Base-by-base conservation (phyloP, 164 flowering plant genomes). In the Nymphaea colorata region DNA sequence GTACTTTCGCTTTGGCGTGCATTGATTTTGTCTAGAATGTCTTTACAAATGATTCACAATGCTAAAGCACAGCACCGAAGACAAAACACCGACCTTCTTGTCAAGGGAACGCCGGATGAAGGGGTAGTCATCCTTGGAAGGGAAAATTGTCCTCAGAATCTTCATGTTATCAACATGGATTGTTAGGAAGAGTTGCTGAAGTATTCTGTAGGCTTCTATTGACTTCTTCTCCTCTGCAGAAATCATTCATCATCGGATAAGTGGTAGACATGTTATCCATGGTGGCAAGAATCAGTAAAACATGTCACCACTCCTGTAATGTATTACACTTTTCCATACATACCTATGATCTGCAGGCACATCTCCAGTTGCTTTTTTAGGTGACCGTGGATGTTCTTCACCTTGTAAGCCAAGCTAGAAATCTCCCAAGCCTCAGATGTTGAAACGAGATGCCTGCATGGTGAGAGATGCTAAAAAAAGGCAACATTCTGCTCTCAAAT, bases 361-460 rank as follows among this genome's bases (percentile, higher is more conserved):
- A 67, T 71, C 44, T 4, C 43, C 60, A 87, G 76, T 44, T 84
- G 86, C 47, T 73, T 75, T 65, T 8, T 64, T 16, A 90, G 82
- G 74, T 85, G 90, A 36, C 66, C 71, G 64, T 75, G 74, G 18
- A 87, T 86, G 78, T 73, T 85, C 64, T 45, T 70, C 69, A 86
- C 70, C 73, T 88, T 86, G 67, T 86, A 87, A 0, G 87, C 86
- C 79, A 90, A 78, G 65, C 85, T 82, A 0, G 90, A 85, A 5
- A 90, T 80, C 79, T 90, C 96, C 98, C 93, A 89, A 6, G 89
- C 78, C 67, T 89, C 96, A 5, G 86, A 71, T 6, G 94, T 86
- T 3, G 88, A 79, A 83, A 55, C 42, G 16, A 67, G 18, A 59
- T 53, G 63, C 53, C 74, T 72, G 62, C 36, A 45, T 12, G 44